Evolutionary conservation across 2,329 filamentous ascomycete species (phyloP).

Genomic region (Alternaria gaisen): DNA sequence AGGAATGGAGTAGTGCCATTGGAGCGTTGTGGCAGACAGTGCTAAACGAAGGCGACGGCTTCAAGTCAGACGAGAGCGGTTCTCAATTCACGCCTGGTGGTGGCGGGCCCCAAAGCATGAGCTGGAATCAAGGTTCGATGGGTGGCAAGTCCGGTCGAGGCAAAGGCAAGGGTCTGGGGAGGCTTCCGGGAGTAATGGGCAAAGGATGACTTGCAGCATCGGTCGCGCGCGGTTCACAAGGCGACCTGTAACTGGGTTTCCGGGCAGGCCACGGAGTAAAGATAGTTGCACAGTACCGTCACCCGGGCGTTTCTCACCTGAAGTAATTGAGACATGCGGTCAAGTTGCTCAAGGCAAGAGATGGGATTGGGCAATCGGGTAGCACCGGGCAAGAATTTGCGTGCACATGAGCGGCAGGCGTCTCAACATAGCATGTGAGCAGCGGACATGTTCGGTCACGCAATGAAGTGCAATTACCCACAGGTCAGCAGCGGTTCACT

Average conservation of each 20-base stretch:
- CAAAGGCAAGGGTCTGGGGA: constrained; percentile 52
- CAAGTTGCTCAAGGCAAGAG: constrained; percentile 31
- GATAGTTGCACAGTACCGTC: constrained; percentile 47
- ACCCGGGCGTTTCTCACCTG: constrained; percentile 40
- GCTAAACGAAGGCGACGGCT: constrained; percentile 80
- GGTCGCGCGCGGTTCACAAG: constrained; percentile 40
- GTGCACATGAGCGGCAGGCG: constrained; percentile 37
- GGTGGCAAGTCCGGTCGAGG: constrained; percentile 42
- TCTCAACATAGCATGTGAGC: constrained; percentile 36
- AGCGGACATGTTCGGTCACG: constrained; percentile 49
- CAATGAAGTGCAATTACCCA: constrained; percentile 27
- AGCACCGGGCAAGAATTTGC: constrained; percentile 42
- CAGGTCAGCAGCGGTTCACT: constrained; percentile 33
- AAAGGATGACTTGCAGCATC: constrained; percentile 53
- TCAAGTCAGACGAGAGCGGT: constrained; percentile 60
- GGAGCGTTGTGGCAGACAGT: constrained; percentile 73
- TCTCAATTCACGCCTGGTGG: constrained; percentile 48
- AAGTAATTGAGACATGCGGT: constrained; percentile 49
- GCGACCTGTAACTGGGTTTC: constrained; percentile 45
- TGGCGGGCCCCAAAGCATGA: constrained; percentile 34
- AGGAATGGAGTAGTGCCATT: constrained; percentile 76
- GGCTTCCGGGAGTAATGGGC: constrained; percentile 45
- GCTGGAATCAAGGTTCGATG: constrained; percentile 41
- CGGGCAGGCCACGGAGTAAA: constrained; percentile 37
- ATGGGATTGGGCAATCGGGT: constrained; percentile 38